phyloP scores from a whole-genome alignment of 148 eudicot species.

The Chenopodium quinoa region DNA sequence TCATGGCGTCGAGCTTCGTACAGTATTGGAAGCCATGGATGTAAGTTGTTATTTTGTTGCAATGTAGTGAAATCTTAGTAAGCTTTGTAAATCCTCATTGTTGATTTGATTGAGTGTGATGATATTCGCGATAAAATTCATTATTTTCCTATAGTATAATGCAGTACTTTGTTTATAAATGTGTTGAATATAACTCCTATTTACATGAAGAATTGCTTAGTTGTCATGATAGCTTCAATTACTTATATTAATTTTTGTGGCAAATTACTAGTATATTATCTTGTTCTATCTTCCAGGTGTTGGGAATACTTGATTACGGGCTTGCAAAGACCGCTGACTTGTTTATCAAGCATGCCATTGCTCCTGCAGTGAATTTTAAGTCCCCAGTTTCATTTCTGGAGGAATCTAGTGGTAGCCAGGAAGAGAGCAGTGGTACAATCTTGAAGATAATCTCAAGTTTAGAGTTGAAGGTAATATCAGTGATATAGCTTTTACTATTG shows the following conservation, averaged over 20 bases:
- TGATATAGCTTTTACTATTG: not conserved
- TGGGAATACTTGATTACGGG: slow-evolving; percentile 78
- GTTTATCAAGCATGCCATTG: slow-evolving; percentile 61
- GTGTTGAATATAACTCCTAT: too few species aligned
- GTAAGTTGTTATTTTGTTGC: slow-evolving; percentile 40
- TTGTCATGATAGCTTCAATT: not conserved
- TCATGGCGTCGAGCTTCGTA: slow-evolving; percentile 55
- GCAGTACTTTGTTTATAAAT: too few species aligned
- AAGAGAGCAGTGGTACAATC: slow-evolving; percentile 35
- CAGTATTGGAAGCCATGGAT: slow-evolving; percentile 85
- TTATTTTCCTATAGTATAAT: not conserved
- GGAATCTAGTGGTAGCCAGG: slow-evolving; percentile 40
- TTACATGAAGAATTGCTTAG: not conserved
- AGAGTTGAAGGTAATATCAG: slow-evolving; percentile 49
- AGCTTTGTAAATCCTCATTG: not conserved
- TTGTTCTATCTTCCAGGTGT: slow-evolving; percentile 44
- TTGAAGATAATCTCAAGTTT: slow-evolving; percentile 53
- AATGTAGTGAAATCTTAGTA: not conserved
- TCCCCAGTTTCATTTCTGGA: slow-evolving; percentile 47
- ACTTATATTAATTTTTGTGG: not conserved
- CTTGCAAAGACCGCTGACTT: slow-evolving; percentile 86
- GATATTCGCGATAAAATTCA: not conserved
- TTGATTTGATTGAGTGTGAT: not conserved
- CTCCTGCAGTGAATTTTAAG: slow-evolving; percentile 48
- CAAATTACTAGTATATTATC: not conserved